Percentiles rank a stretch among this genome's conserved stretches.
phyloP scores from a whole-genome alignment of 768 basidiomycete species.

The Boletus rubropictus region DNA sequence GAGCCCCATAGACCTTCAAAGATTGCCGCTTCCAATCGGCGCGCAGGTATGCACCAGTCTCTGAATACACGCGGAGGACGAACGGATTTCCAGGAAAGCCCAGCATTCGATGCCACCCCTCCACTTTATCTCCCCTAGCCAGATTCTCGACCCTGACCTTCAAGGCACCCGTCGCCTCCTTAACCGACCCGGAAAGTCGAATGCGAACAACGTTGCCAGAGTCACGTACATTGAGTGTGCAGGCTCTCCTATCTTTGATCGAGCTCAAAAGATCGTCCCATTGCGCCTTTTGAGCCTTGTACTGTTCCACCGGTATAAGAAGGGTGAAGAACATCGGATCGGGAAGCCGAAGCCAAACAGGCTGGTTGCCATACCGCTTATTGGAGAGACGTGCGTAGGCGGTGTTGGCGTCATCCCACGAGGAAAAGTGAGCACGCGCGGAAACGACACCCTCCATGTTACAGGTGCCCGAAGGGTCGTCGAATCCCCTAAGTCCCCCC shows the following conservation, averaged over 20 bases:
- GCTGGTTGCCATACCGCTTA: constrained; percentile 30
- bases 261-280: constrained; percentile 43
- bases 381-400: constrained; percentile 35
- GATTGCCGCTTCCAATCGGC: constrained; percentile 41
- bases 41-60: constrained; percentile 41
- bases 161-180: constrained; percentile 48
- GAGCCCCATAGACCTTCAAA: constrained; percentile 44
- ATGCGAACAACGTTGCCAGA: constrained; percentile 31
- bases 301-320: constrained; percentile 43
- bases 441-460: constrained; percentile 30
- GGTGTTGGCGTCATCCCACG: constrained; percentile 43
- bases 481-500: constrained; percentile 23
- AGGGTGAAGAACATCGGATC: constrained; percentile 48
- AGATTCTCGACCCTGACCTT: constrained; percentile 58
- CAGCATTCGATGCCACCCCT: constrained; percentile 48
- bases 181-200: constrained; percentile 45
- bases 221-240: constrained; percentile 30
- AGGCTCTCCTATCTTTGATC: constrained; percentile 34
- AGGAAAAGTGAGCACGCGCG: constrained; percentile 42
- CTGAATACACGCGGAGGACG: constrained; percentile 28
- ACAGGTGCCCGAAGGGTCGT: constrained; percentile 16
- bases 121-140: constrained; percentile 44
- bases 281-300: constrained; percentile 42
- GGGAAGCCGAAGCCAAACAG: constrained; percentile 39
- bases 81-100: constrained; percentile 26